phyloP scores from a whole-genome alignment of 306 rosid species.

The Psophocarpus tetragonolobus region DNA sequence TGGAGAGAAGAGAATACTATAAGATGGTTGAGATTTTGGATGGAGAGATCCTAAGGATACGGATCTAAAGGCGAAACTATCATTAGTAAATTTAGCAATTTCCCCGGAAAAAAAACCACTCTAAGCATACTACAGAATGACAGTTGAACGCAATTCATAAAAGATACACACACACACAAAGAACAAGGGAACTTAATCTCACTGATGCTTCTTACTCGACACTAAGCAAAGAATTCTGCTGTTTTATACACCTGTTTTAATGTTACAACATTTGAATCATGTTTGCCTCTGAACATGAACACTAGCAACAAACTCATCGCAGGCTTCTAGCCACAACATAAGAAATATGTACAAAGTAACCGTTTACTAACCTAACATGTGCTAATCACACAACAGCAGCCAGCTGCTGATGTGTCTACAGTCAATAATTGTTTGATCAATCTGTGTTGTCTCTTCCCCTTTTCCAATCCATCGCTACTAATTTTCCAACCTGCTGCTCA shows the following conservation, averaged over 20 bases:
- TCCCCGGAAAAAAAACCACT: background rate
- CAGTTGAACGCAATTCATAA: background rate
- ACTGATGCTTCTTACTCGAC: constrained; percentile 51
- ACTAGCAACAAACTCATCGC: constrained; percentile 43
- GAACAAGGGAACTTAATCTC: constrained; percentile 35
- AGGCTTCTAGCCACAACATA: constrained; percentile 47
- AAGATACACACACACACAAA: background rate
- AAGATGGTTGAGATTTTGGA: background rate
- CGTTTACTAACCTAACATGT: constrained; percentile 41
- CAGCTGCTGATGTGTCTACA: constrained; percentile 31
- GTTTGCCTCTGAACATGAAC: constrained; percentile 43
- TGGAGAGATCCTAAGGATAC: background rate
- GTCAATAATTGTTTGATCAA: constrained; percentile 40
- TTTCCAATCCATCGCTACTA: constrained; percentile 71
- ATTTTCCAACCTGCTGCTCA: constrained; percentile 63
- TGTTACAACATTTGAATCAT: constrained; percentile 68
- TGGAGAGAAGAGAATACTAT: background rate
- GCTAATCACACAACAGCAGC: constrained; percentile 44
- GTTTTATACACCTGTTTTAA: constrained; percentile 55
- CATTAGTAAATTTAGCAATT: background rate
- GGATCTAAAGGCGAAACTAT: background rate
- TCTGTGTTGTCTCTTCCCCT: constrained; percentile 65
- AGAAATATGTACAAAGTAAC: constrained; percentile 60
- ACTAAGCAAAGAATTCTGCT: constrained; percentile 57
- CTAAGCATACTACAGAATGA: constrained; percentile 3